Evolutionary conservation across 2,329 filamentous ascomycete genomes (phyloP).

Genomic region (Fusarium hostae): DNA sequence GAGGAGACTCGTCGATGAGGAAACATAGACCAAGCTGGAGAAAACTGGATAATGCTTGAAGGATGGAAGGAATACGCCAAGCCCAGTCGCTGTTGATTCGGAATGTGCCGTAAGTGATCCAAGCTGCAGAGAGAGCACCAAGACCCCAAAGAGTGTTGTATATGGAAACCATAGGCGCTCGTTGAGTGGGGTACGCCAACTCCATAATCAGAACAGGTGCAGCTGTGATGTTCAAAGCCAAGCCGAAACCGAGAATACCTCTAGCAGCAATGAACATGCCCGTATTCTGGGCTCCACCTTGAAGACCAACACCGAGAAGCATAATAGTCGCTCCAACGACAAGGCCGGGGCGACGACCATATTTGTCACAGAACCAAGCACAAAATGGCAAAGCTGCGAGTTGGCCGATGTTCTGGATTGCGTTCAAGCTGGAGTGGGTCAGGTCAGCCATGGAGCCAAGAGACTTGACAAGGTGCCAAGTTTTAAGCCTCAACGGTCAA

Average conservation of each 20-base stretch:
- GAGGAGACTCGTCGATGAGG: conserved; percentile 12
- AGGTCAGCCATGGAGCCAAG: not conserved
- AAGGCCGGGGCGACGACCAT: conserved; percentile 1
- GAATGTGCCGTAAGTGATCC: conserved; percentile 17
- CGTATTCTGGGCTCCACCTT: conserved; percentile 6
- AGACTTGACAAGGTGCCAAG: not conserved
- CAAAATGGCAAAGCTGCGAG: conserved; percentile 16
- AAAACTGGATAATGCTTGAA: conserved; percentile 4
- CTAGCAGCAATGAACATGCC: conserved; percentile 21
- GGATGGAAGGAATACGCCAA: conserved; percentile 12
- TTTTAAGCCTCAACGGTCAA: not conserved
- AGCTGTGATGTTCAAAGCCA: conserved; percentile 13
- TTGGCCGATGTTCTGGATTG: conserved; percentile 19
- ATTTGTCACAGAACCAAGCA: conserved; percentile 13
- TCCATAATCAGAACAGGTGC: conserved; percentile 17
- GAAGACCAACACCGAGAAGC: conserved; percentile 16
- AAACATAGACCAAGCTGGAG: conserved; percentile 4
- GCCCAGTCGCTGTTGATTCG: conserved; percentile 13
- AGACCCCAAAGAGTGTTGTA: conserved; percentile 22
- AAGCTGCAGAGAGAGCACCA: conserved; percentile 9
- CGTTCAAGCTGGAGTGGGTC: not conserved
- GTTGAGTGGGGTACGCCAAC: conserved; percentile 11
- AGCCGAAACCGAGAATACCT: conserved; percentile 11
- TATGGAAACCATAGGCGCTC: conserved; percentile 19
- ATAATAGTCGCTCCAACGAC: conserved; percentile 7